phyloP scores from a whole-genome alignment of 768 basidiomycete genomes.

The Rossbeevera mucosa region DNA sequence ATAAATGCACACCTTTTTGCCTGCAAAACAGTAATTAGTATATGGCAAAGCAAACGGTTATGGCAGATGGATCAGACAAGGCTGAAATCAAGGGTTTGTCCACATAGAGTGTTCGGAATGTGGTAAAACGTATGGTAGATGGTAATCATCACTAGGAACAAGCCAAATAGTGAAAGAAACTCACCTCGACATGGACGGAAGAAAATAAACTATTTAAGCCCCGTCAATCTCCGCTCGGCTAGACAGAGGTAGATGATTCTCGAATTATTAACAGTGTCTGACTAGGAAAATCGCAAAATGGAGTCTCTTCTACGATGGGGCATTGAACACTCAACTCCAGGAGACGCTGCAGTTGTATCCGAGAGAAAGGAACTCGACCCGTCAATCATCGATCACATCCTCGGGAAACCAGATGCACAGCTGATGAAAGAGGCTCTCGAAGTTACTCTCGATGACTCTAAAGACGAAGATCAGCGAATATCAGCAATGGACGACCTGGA shows the following conservation, averaged over 20 bases:
- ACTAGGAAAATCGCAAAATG: conserved; percentile 42
- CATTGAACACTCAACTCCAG: conserved; percentile 60
- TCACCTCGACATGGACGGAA: conserved; percentile 11
- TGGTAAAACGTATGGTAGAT: conserved; percentile 81
- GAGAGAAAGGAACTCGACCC: conserved; percentile 61
- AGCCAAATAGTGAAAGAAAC: conserved; percentile 9
- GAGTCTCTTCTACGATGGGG: conserved; percentile 80
- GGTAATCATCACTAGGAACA: conserved; percentile 56
- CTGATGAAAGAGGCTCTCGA: conserved; percentile 80
- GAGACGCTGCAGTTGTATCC: conserved; percentile 31
- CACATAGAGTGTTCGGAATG: conserved; percentile 72
- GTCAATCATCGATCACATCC: conserved; percentile 77
- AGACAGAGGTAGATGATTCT: conserved; percentile 16
- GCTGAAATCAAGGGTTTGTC: conserved; percentile 80
- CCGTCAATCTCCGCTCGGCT: conserved; percentile 14
- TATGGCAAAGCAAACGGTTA: not conserved
- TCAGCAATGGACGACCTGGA: conserved; percentile 79
- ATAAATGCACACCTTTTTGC: no score
- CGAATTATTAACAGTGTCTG: no score
- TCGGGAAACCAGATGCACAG: conserved; percentile 78
- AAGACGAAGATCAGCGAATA: conserved; percentile 55
- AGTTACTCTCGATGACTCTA: conserved; percentile 53
- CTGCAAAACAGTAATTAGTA: conserved; percentile 14
- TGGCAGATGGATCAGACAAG: conserved; percentile 67
- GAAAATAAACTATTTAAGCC: conserved; percentile 5